These are phyloP conservation scores for Trypanosoma boissoni DNA, from an alignment of 208 protist species.

Conservation along the genomic window DNA sequence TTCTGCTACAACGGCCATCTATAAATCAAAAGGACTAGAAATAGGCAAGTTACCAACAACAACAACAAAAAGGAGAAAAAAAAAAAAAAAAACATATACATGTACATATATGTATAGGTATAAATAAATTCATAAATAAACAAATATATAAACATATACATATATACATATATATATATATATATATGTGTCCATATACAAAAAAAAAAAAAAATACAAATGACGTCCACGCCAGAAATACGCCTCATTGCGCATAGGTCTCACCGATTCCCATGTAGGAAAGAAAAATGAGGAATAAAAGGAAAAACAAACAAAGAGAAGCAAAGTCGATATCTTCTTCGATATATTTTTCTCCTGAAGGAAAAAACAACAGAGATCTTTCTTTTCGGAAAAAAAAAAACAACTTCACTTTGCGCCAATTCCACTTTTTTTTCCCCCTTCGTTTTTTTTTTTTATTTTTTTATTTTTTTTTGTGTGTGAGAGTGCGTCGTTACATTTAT, in stretches of 20 bases:
- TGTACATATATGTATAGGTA: constrained; percentile 1
- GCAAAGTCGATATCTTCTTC: no score
- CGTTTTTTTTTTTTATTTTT: neutral
- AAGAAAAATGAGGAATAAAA: no score
- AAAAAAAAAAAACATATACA: neutral
- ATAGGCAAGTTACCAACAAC: neutral
- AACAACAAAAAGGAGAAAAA: neutral
- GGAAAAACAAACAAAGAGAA: no score
- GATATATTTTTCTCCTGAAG: no score
- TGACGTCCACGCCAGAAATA: no score
- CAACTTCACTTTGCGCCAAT: neutral
- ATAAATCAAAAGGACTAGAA: neutral
- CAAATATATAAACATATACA: neutral
- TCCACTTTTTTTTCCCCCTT: neutral
- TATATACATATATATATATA: neutral
- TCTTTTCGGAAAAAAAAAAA: neutral
- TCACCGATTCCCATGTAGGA: no score
- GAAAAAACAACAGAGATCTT: no score
- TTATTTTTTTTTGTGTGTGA: no score
- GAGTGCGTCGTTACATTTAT: neutral
- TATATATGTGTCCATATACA: neutral
- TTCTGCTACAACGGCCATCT: neutral
- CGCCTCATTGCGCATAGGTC: no score
- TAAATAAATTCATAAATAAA: neutral
- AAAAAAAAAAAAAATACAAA: constrained; percentile 4